These are phyloP conservation scores for Agaricus blazei DNA, from an alignment of 768 basidiomycete genomes.

Conservation along the genomic window DNA sequence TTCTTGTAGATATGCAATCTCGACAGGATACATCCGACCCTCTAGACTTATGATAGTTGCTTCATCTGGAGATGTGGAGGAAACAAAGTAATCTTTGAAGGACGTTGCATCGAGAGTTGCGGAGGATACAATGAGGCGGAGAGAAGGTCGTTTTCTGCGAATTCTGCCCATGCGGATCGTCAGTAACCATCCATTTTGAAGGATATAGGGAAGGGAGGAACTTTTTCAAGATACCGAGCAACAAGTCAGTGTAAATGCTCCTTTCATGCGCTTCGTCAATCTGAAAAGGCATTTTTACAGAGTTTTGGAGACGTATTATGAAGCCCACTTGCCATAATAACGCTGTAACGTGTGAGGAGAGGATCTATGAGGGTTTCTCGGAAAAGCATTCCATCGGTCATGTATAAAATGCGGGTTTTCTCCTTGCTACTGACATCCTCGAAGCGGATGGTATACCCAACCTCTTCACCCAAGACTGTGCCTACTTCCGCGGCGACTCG, in stretches of 20 bases:
- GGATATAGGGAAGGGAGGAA: slow-evolving; percentile 23
- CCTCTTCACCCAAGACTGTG: slow-evolving; percentile 83
- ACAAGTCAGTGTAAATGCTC: slow-evolving; percentile 90
- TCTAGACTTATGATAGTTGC: slow-evolving; percentile 86
- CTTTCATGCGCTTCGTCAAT: slow-evolving; percentile 98
- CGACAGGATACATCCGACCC: slow-evolving; percentile 93
- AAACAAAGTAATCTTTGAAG: slow-evolving; percentile 86
- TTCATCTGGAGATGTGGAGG: slow-evolving; percentile 55
- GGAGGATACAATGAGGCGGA: slow-evolving; percentile 90
- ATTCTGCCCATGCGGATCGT: slow-evolving; percentile 49
- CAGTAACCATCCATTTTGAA: neutral
- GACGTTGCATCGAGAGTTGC: slow-evolving; percentile 92
- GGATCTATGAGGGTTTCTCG: slow-evolving; percentile 92
- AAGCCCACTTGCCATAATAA: slow-evolving; percentile 71
- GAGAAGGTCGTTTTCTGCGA: slow-evolving; percentile 81
- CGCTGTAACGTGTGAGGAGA: slow-evolving; percentile 85
- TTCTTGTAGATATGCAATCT: slow-evolving; percentile 81
- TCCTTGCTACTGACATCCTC: slow-evolving; percentile 88
- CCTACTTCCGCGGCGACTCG: slow-evolving; percentile 94
- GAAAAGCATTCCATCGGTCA: slow-evolving; percentile 99
- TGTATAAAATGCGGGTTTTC: slow-evolving; percentile 85
- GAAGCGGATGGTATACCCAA: slow-evolving; percentile 96
- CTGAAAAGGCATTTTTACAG: slow-evolving; percentile 31
- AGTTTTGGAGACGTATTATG: slow-evolving; percentile 4
- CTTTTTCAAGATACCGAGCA: slow-evolving; percentile 94